phyloP scores from a whole-genome alignment of 257 asterid species.

The Verbascum thapsus region DNA sequence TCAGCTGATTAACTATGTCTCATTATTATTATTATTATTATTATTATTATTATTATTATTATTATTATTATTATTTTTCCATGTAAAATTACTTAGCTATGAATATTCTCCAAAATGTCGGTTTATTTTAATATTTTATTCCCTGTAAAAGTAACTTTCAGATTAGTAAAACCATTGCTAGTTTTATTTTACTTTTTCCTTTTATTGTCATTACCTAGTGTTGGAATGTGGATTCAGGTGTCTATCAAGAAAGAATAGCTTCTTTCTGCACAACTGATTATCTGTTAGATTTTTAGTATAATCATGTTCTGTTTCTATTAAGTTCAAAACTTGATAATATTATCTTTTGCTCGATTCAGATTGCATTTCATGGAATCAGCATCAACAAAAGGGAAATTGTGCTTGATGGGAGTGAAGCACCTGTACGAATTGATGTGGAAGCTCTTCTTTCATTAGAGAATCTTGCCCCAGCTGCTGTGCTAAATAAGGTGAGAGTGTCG shows the following conservation, averaged over 20 bases:
- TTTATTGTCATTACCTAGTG: slow-evolving; percentile 4
- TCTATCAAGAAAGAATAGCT: too few species aligned
- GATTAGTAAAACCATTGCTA: slow-evolving; percentile 8
- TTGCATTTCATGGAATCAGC: slow-evolving; percentile 84
- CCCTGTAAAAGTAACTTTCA: slow-evolving; percentile 12
- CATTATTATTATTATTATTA: too few species aligned
- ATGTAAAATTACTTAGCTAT: slow-evolving; percentile 8
- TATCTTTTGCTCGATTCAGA: slow-evolving; percentile 42
- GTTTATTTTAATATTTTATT: slow-evolving; percentile 7
- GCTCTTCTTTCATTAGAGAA: slow-evolving; percentile 84
- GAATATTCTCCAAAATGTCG: not conserved
- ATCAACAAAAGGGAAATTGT: slow-evolving; percentile 69
- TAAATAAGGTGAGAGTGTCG: slow-evolving; percentile 64
- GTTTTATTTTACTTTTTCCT: not conserved
- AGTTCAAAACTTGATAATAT: slow-evolving; percentile 16
- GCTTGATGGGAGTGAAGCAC: slow-evolving; percentile 97
- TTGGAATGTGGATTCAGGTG: slow-evolving; percentile 19
- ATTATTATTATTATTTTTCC: slow-evolving; percentile 13
- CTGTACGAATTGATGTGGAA: slow-evolving; percentile 78
- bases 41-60: too few species aligned
- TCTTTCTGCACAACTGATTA: too few species aligned
- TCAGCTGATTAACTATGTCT: not conserved
- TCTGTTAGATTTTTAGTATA: too few species aligned
- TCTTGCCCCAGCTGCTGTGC: slow-evolving; percentile 80
- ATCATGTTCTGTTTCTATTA: slow-evolving; percentile 13